These are phyloP conservation scores for Melocanna baccifera DNA, from an alignment of 176 grass and related monocot genomes.

Conservation along the genomic window DNA sequence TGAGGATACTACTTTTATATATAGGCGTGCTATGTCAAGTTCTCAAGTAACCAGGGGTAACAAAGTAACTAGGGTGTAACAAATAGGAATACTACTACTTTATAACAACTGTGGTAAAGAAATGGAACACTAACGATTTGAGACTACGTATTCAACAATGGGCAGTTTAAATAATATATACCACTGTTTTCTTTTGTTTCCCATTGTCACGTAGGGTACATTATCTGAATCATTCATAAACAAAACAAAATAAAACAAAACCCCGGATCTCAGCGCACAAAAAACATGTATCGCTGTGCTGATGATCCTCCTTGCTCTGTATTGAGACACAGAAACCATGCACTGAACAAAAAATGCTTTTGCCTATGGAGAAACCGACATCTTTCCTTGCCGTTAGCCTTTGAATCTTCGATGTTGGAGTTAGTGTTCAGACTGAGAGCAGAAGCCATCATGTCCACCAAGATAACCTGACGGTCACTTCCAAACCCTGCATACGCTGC, in stretches of 20 bases:
- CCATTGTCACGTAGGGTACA: background rate
- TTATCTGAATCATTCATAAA: constrained; percentile 5
- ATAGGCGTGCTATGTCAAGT: background rate
- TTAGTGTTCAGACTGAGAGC: background rate
- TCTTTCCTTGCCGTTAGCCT: constrained; percentile 6
- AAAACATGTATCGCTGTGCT: background rate
- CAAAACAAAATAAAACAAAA: background rate
- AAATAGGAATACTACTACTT: background rate
- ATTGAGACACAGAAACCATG: background rate
- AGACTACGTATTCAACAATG: background rate
- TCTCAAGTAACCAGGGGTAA: background rate
- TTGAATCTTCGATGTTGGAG: background rate
- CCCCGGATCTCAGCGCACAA: background rate
- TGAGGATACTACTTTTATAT: too few species aligned
- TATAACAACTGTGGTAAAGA: background rate
- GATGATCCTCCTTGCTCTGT: background rate
- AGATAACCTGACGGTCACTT: background rate
- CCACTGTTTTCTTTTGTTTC: background rate
- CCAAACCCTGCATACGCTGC: background rate
- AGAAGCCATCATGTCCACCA: background rate
- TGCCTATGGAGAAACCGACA: background rate
- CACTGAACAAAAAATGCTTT: constrained; percentile 13
- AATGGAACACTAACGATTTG: background rate
- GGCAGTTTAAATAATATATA: constrained; percentile 4
- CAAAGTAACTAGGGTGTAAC: background rate